Base-by-base conservation (phyloP, 2,329 filamentous ascomycete genomes). In the Diplodia seriata region DNA sequence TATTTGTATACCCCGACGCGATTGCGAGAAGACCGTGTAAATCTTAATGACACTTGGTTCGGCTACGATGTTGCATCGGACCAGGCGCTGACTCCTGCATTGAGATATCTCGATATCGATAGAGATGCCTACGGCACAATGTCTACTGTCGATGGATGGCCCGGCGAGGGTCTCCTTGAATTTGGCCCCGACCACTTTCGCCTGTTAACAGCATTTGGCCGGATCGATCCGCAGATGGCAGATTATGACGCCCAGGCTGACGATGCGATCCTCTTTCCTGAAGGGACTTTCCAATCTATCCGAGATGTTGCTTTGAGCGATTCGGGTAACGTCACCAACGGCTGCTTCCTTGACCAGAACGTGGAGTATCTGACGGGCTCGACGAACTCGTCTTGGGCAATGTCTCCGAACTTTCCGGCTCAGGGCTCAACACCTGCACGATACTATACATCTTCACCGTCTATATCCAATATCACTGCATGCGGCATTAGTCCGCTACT, bases 401-500 rank as follows among this genome's bases (percentile, higher is more conserved):
- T 74, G 5, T 72, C 76, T 7, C 5, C 56, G 33, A 49, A 68
- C 68, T 63, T 74, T 69, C 20, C 68, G 61, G 23, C 68, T 14
- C 63, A 76, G 31, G 64, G 70, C 62, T 20, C 75, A 43, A 59
- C 68, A 36, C 55, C 70, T 4, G 33, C 47, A 9, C 71, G 72
- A n/a, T 72, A 73, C 2, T 72, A 75, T 38, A 68, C 69, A 12
- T 61, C 40, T 7, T 74, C 78, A 18, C 66, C 75, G 2, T 70
- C 73, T 7, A 75, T 80, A 20, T 69, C 72, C 14, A 82, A 81
- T 59, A 74, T 84, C 15, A 86, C 84, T 4, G 76, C 79, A 11
- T 91, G 89, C 72, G 89, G 89, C 18, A 83, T 90, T 50, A 87
- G 87, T 1, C 83, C 87, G 0, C 76, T 86, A 2, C 79, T 90